phyloP scores from a whole-genome alignment of 23 red algal species.

The Chondrus crispus region DNA sequence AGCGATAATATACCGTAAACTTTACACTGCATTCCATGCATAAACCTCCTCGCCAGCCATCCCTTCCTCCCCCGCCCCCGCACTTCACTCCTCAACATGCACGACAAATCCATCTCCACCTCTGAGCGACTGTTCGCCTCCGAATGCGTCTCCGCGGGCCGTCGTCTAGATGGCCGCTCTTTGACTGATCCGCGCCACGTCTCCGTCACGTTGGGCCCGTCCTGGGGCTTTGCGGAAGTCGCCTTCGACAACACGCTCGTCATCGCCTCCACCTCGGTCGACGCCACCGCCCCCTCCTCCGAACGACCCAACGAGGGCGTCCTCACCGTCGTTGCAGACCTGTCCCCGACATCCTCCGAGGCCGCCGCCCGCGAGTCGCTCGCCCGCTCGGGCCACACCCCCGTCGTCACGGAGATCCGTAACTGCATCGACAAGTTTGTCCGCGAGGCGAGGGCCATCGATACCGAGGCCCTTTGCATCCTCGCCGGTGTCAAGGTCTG shows the following conservation, averaged over 20 bases:
- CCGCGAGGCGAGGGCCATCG: slow-evolving; percentile 46
- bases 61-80: no score
- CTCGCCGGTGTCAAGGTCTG: slow-evolving; percentile 81
- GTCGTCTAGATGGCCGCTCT: slow-evolving; percentile 60
- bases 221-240: slow-evolving; percentile 55
- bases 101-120: slow-evolving; percentile 31
- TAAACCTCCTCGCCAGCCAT: no score
- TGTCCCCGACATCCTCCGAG: slow-evolving; percentile 78
- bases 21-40: no score
- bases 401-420: slow-evolving; percentile 1
- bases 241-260: slow-evolving; percentile 53
- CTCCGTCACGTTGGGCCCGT: slow-evolving; percentile 22
- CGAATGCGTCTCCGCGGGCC: slow-evolving; percentile 39
- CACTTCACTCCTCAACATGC: no score
- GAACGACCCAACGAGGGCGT: slow-evolving; percentile 67
- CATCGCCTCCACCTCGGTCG: slow-evolving; percentile 32
- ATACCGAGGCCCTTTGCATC: slow-evolving; percentile 83
- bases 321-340: slow-evolving; percentile 41
- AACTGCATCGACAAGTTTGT: slow-evolving; percentile 61
- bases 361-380: slow-evolving; percentile 40
- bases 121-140: slow-evolving; percentile 44
- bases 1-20: no score
- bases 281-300: slow-evolving; percentile 37
- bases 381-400: neutral
- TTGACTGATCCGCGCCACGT: slow-evolving; percentile 45